Evolutionary conservation across 257 asterid species (phyloP).

Genomic region (Leonotis leonurus): DNA sequence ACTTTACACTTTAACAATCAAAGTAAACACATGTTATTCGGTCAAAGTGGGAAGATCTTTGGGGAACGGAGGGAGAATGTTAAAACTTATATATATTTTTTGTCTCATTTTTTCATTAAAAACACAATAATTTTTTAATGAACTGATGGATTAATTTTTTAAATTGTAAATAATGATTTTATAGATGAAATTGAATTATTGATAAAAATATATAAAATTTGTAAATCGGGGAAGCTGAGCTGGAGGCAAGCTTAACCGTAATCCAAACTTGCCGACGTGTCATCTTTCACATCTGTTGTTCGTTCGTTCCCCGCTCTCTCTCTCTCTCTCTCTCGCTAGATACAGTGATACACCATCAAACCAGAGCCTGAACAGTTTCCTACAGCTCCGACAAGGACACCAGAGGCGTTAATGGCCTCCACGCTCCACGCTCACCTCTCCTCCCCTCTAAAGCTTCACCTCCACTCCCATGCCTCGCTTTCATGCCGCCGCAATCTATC

Average conservation of each 20-base stretch:
- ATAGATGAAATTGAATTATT: no score
- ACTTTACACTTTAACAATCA: no score
- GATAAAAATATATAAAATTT: no score
- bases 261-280: slow-evolving; percentile 54
- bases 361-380: not conserved
- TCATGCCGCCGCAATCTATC: slow-evolving; percentile 46
- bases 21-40: no score
- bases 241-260: slow-evolving; percentile 23
- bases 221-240: slow-evolving; percentile 7
- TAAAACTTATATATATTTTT: no score
- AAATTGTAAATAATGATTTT: no score
- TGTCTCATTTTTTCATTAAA: no score
- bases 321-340: slow-evolving; percentile 6
- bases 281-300: slow-evolving; percentile 46
- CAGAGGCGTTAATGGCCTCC: slow-evolving; percentile 45
- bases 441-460: slow-evolving; percentile 28
- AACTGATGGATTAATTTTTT: no score
- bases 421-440: slow-evolving; percentile 32
- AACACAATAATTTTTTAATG: no score
- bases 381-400: not conserved
- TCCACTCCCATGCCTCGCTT: slow-evolving; percentile 26
- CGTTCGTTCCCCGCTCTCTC: not conserved
- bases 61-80: no score
- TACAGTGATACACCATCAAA: not conserved
- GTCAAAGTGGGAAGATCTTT: no score